Conservation (phyloP, 768 basidiomycete species). For the Boletus subparvulus region DNA sequence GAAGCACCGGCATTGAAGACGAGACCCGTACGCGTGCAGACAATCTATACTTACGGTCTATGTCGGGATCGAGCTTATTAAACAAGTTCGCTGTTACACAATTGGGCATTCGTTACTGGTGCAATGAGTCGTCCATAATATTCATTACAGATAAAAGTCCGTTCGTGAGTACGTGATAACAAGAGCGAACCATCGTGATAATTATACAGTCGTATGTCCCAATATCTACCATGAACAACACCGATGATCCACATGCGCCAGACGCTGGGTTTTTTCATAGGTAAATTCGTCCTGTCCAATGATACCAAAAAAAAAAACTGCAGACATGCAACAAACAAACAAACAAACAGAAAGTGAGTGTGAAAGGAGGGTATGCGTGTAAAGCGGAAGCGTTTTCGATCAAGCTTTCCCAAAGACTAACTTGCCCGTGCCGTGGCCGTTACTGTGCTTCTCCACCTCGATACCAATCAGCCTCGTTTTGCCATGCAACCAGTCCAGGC, state of each 20-base stretch:
- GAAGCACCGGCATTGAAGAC: too few species aligned
- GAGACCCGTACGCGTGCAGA: too few species aligned
- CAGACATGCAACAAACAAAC: neutral
- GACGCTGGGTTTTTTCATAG: neutral
- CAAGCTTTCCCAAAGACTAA: slow-evolving; percentile 48
- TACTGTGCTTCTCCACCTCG: slow-evolving; percentile 50
- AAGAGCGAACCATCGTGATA: slow-evolving; percentile 10
- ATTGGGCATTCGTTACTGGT: neutral
- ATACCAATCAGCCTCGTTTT: slow-evolving; percentile 62
- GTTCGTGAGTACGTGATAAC: slow-evolving; percentile 14
- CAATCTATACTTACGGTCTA: too few species aligned
- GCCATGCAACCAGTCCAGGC: slow-evolving; percentile 64
- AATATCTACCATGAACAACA: slow-evolving; percentile 11
- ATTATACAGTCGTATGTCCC: slow-evolving; percentile 22
- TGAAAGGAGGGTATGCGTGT: slow-evolving; percentile 5
- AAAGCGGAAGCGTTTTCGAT: slow-evolving; percentile 4
- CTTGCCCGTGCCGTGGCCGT: slow-evolving; percentile 42
- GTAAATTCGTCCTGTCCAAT: neutral
- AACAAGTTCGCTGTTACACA: too few species aligned
- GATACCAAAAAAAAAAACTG: neutral
- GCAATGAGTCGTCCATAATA: slow-evolving; percentile 3
- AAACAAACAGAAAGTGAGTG: neutral
- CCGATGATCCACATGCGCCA: slow-evolving; percentile 15
- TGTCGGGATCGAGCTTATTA: too few species aligned
- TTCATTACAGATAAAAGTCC: slow-evolving; percentile 21